These are phyloP conservation scores for Metschnikowia koreensis DNA, from an alignment of 805 yeast species.

Conservation along the genomic window DNA sequence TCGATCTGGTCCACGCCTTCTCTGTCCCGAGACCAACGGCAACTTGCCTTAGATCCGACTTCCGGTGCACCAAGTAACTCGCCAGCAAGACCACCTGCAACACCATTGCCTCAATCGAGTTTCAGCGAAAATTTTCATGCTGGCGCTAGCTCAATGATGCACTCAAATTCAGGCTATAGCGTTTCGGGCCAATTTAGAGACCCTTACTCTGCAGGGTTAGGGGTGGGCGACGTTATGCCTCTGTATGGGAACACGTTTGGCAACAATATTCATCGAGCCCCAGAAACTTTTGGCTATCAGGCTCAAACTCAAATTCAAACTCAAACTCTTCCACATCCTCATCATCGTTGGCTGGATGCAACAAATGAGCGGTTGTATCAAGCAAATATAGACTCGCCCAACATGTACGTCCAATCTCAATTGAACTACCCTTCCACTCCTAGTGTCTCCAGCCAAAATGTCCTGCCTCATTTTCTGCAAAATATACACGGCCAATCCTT, in stretches of 20 bases:
- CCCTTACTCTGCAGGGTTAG: constrained; percentile 5
- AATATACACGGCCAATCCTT: neutral
- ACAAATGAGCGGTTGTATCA: neutral
- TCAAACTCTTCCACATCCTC: neutral
- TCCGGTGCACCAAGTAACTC: neutral
- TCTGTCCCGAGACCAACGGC: constrained; percentile 2
- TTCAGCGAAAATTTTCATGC: neutral
- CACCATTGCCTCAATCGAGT: constrained; percentile 5
- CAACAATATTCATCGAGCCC: neutral
- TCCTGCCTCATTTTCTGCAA: constrained; percentile 6
- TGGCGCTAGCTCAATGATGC: neutral
- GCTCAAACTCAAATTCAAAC: neutral
- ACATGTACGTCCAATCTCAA: neutral
- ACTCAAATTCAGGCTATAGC: neutral
- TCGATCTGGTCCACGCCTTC: constrained; percentile 13
- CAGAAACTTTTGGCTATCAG: neutral
- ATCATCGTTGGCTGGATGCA: neutral
- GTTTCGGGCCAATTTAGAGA: neutral
- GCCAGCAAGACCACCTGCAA: constrained; percentile 6
- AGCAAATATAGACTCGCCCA: neutral
- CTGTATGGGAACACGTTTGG: neutral
- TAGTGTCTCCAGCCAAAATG: constrained; percentile 2
- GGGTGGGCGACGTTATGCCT: neutral
- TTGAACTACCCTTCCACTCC: constrained; percentile 5
- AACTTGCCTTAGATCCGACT: constrained; percentile 10